phyloP scores from a whole-genome alignment of 2,329 filamentous ascomycete genomes.

The Cladosporium sphaerospermum region DNA sequence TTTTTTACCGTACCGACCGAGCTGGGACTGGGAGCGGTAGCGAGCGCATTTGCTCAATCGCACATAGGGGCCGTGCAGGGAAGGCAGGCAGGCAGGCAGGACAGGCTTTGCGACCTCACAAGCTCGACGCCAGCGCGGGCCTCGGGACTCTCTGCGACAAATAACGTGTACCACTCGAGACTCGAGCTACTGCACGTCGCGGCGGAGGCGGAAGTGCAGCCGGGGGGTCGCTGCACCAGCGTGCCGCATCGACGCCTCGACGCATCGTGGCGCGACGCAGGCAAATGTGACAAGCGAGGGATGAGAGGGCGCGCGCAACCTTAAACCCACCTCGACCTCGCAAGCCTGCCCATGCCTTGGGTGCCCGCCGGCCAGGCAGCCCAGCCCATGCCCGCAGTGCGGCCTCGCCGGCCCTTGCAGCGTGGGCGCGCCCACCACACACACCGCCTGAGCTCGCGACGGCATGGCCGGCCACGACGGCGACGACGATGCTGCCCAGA shows the following conservation, averaged over 20 bases:
- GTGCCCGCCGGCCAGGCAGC: background rate
- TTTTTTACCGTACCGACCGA: no score
- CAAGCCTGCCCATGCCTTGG: background rate
- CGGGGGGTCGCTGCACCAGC: background rate
- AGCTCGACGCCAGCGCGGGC: no score
- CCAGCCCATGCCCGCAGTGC: background rate
- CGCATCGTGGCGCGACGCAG: background rate
- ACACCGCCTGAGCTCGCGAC: conserved; percentile 5
- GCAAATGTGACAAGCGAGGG: conserved; percentile 1
- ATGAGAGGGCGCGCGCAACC: background rate
- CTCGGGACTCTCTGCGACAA: no score
- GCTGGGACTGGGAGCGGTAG: no score
- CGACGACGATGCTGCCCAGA: no score
- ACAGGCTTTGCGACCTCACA: no score
- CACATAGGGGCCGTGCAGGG: no score
- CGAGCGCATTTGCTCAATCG: no score
- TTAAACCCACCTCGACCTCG: background rate
- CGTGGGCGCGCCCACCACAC: background rate
- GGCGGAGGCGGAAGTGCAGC: background rate
- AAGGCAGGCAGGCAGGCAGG: no score
- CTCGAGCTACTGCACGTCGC: background rate
- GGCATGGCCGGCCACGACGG: no score
- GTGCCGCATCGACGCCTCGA: background rate
- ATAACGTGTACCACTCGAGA: no score
- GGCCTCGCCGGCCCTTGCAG: background rate